Evolutionary conservation across 345 rosid species (phyloP).

Genomic region (Citrus reticulata): DNA sequence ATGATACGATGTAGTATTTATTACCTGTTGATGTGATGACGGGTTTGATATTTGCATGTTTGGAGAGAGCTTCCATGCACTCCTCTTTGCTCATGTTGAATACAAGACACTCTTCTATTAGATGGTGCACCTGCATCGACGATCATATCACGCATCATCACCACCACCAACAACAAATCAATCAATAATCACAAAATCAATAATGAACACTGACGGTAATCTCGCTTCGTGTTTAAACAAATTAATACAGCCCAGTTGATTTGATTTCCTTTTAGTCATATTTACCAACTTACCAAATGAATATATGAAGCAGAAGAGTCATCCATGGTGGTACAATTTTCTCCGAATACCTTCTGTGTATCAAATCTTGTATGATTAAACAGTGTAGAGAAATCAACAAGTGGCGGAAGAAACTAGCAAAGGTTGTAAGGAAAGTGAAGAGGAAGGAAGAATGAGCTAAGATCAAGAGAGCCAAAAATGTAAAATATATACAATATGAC

Average conservation of each 20-base stretch:
- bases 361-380: neutral
- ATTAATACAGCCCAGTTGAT: neutral
- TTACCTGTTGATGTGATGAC: slow-evolving; percentile 83
- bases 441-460: neutral
- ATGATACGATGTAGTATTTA: neutral
- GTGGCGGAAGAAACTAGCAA: neutral
- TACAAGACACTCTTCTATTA: slow-evolving; percentile 84
- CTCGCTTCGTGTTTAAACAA: too few species aligned
- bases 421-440: neutral
- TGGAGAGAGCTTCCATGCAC: slow-evolving; percentile 87
- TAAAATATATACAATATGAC: slow-evolving; percentile 3
- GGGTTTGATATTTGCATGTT: slow-evolving; percentile 83
- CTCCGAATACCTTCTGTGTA: neutral
- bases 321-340: slow-evolving; percentile 25
- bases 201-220: neutral
- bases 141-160: neutral
- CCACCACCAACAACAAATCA: neutral
- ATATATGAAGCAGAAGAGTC: slow-evolving; percentile 65
- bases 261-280: neutral
- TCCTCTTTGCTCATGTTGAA: slow-evolving; percentile 89
- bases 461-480: slow-evolving; percentile 15
- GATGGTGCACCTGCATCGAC: slow-evolving; percentile 70
- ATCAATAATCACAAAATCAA: neutral
- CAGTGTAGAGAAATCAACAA: neutral
- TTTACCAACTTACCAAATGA: slow-evolving; percentile 41